Conservation (phyloP, 129 eudicot species). For the Pittosporum tobira region DNA sequence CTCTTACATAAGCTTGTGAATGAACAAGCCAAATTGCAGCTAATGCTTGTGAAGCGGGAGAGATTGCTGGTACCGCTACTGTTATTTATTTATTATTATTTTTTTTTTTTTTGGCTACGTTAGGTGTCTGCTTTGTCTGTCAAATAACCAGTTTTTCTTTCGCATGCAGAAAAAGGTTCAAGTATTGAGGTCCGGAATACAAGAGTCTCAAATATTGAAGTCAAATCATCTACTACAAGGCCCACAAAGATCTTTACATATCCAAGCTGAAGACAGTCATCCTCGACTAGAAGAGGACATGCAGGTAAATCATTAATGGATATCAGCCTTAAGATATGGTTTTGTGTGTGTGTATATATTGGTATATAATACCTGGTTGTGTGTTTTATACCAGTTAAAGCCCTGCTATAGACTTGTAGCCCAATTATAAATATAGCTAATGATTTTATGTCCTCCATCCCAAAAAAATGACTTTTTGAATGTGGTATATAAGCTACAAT, state of each 20-base stretch:
- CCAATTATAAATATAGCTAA: neutral
- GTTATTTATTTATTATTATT: no score
- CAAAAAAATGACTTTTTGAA: neutral
- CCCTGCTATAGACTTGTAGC: neutral
- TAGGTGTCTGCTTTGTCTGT: neutral
- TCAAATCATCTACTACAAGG: conserved; percentile 8
- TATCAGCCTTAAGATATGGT: neutral
- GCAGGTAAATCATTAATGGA: conserved; percentile 47
- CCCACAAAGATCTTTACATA: conserved; percentile 11
- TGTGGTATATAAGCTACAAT: neutral
- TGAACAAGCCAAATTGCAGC: conserved; percentile 54
- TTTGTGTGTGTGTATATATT: no score
- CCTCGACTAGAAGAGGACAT: conserved; percentile 14
- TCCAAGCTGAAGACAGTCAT: conserved; percentile 22
- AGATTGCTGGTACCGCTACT: conserved; percentile 42
- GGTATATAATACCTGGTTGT: no score
- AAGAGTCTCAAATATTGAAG: conserved; percentile 45
- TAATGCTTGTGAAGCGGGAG: conserved; percentile 48
- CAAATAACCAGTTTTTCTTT: conserved; percentile 16
- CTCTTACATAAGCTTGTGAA: conserved; percentile 44
- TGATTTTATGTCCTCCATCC: neutral
- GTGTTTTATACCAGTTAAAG: neutral
- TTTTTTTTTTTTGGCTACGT: no score
- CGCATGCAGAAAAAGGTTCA: conserved; percentile 47
- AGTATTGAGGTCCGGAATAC: conserved; percentile 42